A percentile compares a stretch with the other conserved stretches of the same genome.
phyloP scores from a whole-genome alignment of 805 yeast species.

The Candida railenensis region DNA sequence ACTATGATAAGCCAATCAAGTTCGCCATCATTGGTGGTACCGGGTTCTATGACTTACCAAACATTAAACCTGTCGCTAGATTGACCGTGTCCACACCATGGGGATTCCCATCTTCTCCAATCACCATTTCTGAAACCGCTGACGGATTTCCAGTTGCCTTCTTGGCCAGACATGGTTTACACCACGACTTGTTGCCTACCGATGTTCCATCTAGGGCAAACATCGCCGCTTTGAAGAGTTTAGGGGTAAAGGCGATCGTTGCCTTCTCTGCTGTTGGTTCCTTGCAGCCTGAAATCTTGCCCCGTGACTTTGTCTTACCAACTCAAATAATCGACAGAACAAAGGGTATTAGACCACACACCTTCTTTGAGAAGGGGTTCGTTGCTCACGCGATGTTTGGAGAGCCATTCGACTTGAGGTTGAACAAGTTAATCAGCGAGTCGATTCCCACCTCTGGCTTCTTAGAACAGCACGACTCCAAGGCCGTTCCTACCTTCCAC shows the following conservation, averaged over 20 bases:
- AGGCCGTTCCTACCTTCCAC: constrained; percentile 53
- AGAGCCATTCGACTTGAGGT: constrained; percentile 84
- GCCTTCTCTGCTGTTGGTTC: constrained; percentile 98
- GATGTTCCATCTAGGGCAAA: constrained; percentile 93
- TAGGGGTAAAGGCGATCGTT: constrained; percentile 84
- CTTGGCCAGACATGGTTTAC: constrained; percentile 89
- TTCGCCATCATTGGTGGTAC: constrained; percentile 97
- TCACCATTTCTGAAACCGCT: constrained; percentile 80
- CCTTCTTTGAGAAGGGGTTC: constrained; percentile 87
- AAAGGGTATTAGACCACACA: constrained; percentile 87
- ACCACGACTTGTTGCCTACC: constrained; percentile 86
- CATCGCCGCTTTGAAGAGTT: constrained; percentile 87
- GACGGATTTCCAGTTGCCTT: constrained; percentile 87
- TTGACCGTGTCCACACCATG: constrained; percentile 88
- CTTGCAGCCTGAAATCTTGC: constrained; percentile 80
- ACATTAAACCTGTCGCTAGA: constrained; percentile 81
- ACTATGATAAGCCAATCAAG: constrained; percentile 63
- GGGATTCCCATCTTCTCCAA: constrained; percentile 95
- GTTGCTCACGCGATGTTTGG: constrained; percentile 98
- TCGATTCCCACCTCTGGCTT: constrained; percentile 42
- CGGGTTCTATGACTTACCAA: constrained; percentile 86
- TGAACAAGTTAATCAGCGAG: constrained; percentile 65
- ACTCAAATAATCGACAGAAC: constrained; percentile 96
- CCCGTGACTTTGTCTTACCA: constrained; percentile 96
- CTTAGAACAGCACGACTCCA: constrained; percentile 50